A percentile compares a stretch with the other conserved stretches of the same genome.
phyloP scores from a whole-genome alignment of 73 alveolate species.

The Paramecium tetraurelia region DNA sequence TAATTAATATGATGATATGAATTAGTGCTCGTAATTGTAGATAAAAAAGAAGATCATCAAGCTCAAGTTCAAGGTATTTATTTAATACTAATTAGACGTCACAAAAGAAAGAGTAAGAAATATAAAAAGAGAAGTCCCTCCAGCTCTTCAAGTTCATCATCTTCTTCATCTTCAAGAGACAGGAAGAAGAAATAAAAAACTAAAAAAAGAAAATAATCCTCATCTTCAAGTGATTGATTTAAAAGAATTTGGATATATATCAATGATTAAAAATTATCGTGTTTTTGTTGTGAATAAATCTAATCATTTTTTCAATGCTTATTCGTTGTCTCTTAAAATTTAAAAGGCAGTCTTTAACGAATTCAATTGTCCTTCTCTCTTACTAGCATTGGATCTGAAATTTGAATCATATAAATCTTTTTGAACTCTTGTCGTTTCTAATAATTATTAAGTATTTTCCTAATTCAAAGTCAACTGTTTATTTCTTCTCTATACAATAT shows the following conservation, averaged over 20 bases:
- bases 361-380: constrained; percentile 4
- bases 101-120: neutral
- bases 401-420: constrained; percentile 16
- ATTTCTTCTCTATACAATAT: neutral
- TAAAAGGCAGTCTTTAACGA: constrained; percentile 23
- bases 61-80: neutral
- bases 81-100: neutral
- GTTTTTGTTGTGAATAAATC: constrained; percentile 3
- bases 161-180: constrained; percentile 41
- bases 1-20: neutral
- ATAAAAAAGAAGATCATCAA: constrained; percentile 27
- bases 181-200: neutral
- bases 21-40: constrained; percentile 45
- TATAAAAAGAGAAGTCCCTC: neutral
- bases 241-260: constrained; percentile 6
- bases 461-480: neutral
- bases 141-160: constrained; percentile 27
- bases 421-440: constrained; percentile 4
- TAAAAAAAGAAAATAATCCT: neutral
- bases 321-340: constrained; percentile 9
- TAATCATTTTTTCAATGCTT: constrained; percentile 40
- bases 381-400: neutral
- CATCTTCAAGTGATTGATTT: constrained; percentile 43
- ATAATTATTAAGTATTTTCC: neutral
- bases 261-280: neutral